Evolutionary conservation across 139 green algal species (phyloP).

Genomic region (Choricystis sp.): DNA sequence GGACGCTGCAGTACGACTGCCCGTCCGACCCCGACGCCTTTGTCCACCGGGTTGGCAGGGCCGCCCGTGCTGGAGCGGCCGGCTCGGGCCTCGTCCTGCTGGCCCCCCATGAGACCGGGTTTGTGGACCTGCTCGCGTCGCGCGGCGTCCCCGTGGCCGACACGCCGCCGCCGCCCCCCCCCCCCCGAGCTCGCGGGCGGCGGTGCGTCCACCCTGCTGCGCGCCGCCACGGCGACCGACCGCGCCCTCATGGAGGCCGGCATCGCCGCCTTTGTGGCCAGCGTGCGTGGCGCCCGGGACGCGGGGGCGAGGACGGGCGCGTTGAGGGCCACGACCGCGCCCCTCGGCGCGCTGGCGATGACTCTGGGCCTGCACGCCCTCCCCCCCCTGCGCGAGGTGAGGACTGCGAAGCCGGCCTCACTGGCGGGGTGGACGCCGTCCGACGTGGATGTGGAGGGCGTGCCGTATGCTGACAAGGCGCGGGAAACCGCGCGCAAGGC

Average conservation of each 20-base stretch:
- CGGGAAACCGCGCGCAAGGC: background rate
- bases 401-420: slow-evolving; percentile 9
- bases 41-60: slow-evolving; percentile 71
- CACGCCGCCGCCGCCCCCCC: background rate
- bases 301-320: slow-evolving; percentile 98
- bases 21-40: slow-evolving; percentile 78
- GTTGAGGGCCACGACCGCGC: slow-evolving; percentile 64
- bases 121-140: slow-evolving; percentile 82
- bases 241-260: slow-evolving; percentile 75
- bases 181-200: background rate
- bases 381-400: slow-evolving; percentile 81
- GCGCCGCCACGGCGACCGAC: background rate
- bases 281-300: slow-evolving; percentile 90
- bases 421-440: slow-evolving; percentile 29
- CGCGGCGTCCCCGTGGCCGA: slow-evolving; percentile 4
- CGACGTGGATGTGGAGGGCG: slow-evolving; percentile 36
- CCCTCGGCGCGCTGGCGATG: slow-evolving; percentile 54
- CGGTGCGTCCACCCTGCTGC: background rate
- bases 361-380: slow-evolving; percentile 70
- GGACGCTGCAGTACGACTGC: slow-evolving; percentile 68
- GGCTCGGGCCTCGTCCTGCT: slow-evolving; percentile 63
- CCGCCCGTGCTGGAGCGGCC: slow-evolving; percentile 71
- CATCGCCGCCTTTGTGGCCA: slow-evolving; percentile 78
- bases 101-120: slow-evolving; percentile 53
- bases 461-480: slow-evolving; percentile 12